phyloP scores from a whole-genome alignment of 148 eudicot species.

The Cornus florida region DNA sequence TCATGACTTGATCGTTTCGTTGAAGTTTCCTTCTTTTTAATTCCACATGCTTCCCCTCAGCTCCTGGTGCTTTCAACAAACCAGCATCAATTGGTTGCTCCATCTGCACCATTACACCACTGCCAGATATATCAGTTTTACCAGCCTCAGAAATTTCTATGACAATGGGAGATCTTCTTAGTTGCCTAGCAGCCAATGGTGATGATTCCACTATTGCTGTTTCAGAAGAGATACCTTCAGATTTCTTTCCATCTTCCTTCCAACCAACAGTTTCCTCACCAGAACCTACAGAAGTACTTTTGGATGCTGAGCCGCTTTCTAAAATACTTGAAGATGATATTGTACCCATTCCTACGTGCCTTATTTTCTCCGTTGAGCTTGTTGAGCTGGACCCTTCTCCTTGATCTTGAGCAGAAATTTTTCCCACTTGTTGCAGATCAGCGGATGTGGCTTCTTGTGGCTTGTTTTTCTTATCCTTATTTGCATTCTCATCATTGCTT shows the following conservation, averaged over 20 bases:
- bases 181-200: constrained; percentile 27
- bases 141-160: constrained; percentile 35
- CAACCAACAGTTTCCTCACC: constrained; percentile 25
- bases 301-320: constrained; percentile 28
- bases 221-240: constrained; percentile 23
- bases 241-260: constrained; percentile 21
- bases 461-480: constrained; percentile 25
- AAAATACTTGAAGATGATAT: constrained; percentile 32
- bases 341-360: constrained; percentile 18
- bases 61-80: constrained; percentile 17
- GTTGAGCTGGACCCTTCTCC: constrained; percentile 23
- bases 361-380: constrained; percentile 32
- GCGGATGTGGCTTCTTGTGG: constrained; percentile 31
- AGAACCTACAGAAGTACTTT: constrained; percentile 23
- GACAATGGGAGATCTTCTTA: constrained; percentile 46
- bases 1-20: constrained; percentile 52
- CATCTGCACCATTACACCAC: constrained; percentile 33
- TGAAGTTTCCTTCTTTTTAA: constrained; percentile 52
- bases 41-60: constrained; percentile 38
- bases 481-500: constrained; percentile 27
- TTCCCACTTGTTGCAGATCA: constrained; percentile 17
- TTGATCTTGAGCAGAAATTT: constrained; percentile 22
- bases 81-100: constrained; percentile 27
- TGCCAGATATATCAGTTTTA: constrained; percentile 31
- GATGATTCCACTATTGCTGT: constrained; percentile 20